phyloP scores from a whole-genome alignment of 2,329 filamentous ascomycete species.

The Pestalotiopsis sp. region DNA sequence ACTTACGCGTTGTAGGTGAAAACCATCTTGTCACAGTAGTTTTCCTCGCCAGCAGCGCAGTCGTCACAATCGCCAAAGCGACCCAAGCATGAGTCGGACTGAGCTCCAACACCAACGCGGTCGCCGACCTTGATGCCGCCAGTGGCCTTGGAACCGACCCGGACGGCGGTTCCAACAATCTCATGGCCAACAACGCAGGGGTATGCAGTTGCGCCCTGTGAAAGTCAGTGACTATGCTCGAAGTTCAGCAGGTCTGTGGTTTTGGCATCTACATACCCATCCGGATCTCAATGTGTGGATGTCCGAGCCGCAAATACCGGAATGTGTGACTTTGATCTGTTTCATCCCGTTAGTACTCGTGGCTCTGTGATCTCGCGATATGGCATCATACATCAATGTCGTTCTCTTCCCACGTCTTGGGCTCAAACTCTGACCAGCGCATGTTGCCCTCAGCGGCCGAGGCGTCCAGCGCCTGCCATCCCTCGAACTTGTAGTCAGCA shows the following conservation, averaged over 20 bases:
- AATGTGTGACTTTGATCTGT: conserved; percentile 6
- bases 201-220: neutral
- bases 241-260: neutral
- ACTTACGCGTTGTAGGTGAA: conserved; percentile 41
- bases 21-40: conserved; percentile 28
- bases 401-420: conserved; percentile 41
- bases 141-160: conserved; percentile 36
- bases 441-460: conserved; percentile 18
- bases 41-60: conserved; percentile 20
- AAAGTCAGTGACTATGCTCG: neutral
- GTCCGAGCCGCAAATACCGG: conserved; percentile 3
- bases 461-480: conserved; percentile 17
- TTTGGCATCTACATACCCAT: neutral
- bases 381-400: neutral
- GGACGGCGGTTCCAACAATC: conserved; percentile 46
- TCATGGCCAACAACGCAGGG: conserved; percentile 46
- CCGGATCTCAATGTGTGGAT: conserved; percentile 2
- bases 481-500: conserved; percentile 18
- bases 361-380: neutral
- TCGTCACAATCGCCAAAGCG: conserved; percentile 24
- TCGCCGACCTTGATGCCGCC: conserved; percentile 50
- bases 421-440: conserved; percentile 35
- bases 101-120: conserved; percentile 52
- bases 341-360: neutral
- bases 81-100: conserved; percentile 43